Evolutionary conservation across 345 rosid species (phyloP).

Genomic region (Sisymbrium irio): DNA sequence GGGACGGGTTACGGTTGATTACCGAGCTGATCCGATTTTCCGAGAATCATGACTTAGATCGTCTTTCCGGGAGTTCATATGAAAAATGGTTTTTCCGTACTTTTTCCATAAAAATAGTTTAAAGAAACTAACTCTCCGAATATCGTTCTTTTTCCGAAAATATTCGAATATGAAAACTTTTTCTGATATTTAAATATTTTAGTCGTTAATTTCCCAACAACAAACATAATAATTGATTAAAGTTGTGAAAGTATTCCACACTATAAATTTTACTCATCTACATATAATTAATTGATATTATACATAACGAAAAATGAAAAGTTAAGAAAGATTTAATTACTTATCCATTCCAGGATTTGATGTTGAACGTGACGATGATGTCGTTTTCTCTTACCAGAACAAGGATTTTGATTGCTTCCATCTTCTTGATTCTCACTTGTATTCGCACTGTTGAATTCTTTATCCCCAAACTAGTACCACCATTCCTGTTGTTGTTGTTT

Average conservation of each 20-base stretch:
- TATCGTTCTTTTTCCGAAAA: too few species aligned
- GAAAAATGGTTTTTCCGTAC: too few species aligned
- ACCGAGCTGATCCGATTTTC: too few species aligned
- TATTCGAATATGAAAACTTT: too few species aligned
- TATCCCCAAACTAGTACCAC: background rate
- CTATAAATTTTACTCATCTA: background rate
- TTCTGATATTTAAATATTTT: too few species aligned
- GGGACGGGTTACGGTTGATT: too few species aligned
- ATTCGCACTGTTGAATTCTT: slow-evolving; percentile 32
- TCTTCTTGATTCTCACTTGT: slow-evolving; percentile 69
- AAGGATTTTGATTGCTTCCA: slow-evolving; percentile 54
- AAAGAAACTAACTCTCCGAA: too few species aligned
- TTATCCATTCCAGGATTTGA: slow-evolving; percentile 94
- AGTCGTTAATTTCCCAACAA: too few species aligned
- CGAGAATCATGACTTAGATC: too few species aligned
- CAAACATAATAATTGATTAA: background rate
- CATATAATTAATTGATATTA: background rate
- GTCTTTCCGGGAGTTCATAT: too few species aligned
- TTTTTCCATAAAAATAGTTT: too few species aligned
- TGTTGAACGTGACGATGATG: slow-evolving; percentile 84
- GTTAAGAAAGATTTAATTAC: slow-evolving; percentile 41
- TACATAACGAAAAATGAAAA: background rate
- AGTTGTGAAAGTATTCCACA: background rate
- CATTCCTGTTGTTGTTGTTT: background rate
- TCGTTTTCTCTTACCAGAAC: slow-evolving; percentile 58